Evolutionary conservation across 1,284 basidiomycete genomes (phyloP).

Genomic region (Acaromyces ingoldii): DNA sequence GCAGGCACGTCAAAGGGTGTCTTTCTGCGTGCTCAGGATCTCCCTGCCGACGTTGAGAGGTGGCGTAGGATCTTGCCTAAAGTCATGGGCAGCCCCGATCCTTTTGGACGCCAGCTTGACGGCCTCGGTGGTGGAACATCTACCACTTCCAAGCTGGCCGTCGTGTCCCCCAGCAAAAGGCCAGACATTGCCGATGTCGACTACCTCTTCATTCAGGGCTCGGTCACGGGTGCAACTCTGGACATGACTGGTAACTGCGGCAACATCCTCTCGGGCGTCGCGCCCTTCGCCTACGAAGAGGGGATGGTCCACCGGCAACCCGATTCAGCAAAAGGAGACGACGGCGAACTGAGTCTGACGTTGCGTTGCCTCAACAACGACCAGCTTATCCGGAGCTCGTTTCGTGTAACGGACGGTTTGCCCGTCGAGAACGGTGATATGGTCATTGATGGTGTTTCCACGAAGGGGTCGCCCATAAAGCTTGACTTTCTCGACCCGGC

Average conservation of each 20-base stretch:
- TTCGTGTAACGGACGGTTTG: not conserved
- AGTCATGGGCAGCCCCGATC: not conserved
- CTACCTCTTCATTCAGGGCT: not conserved
- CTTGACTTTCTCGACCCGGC: not conserved
- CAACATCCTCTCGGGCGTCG: not conserved
- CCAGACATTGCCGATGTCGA: not conserved
- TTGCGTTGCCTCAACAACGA: not conserved
- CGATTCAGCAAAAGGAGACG: too few relatives aligned
- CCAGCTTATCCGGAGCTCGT: not conserved
- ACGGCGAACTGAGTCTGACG: not conserved
- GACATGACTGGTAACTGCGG: not conserved
- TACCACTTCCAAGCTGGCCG: not conserved
- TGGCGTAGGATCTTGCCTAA: not conserved
- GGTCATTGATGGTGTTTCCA: not conserved
- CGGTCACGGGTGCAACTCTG: not conserved
- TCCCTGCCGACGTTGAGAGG: not conserved
- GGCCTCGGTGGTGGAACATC: not conserved
- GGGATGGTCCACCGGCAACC: not conserved
- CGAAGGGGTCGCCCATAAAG: not conserved
- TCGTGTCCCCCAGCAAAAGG: not conserved
- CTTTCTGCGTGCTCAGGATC: not conserved
- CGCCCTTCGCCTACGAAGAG: not conserved
- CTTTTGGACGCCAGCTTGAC: not conserved
- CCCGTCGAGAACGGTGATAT: not conserved
- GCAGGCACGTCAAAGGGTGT: not conserved